Base-by-base conservation (phyloP, 176 grass and related monocot genomes). In the Phoenix dactylifera region DNA sequence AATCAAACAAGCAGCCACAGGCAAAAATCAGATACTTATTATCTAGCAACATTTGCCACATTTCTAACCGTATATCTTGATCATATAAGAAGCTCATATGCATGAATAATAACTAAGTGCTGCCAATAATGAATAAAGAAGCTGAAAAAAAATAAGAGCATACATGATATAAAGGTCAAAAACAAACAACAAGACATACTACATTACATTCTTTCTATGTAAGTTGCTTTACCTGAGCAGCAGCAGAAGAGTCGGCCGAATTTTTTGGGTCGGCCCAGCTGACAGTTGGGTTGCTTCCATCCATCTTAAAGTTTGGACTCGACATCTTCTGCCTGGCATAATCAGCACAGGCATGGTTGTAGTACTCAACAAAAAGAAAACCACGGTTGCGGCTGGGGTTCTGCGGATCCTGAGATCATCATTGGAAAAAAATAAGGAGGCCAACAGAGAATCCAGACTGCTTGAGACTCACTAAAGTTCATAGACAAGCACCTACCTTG, bases 231-330 rank as follows among this genome's bases (percentile, higher is more conserved):
- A 90, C 93, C 84, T 98, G 93, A 71, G 93, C 51, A 75, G 76
- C 66, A n/a, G 76, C 80, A 66, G 82, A 85, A 39, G 87, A 55
- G 63, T 87, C 91, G 6, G 78, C 62, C 55, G 79, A 68, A 29
- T 79, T 83, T 66, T 92, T 98, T 5, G 93, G 87, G 73, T 89
- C 93, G 30, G 93, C 93, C 93, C 93, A 98, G 49, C 83, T 92
- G 26, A 98, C 72, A 60, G 93, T 92, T 64, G 91, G 52, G 61
- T 85, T 85, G 73, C 84, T 98, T 60, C 93, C 93, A 67, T 98
- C 87, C 65, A 98, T 83, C 67, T 92, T 98, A 70, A 98, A 98
- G 48, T 54, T 50, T 65, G 82, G 62, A 58, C 71, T 80, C 18
- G 87, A 80, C 52, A 98, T 76, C 26, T 89, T 98, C 66, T 68